A percentile compares a stretch with the other conserved stretches of the same genome.
These are phyloP conservation scores for Xylariaceae sp. DNA, from an alignment of 2,329 filamentous ascomycete species.

Conservation along the genomic window DNA sequence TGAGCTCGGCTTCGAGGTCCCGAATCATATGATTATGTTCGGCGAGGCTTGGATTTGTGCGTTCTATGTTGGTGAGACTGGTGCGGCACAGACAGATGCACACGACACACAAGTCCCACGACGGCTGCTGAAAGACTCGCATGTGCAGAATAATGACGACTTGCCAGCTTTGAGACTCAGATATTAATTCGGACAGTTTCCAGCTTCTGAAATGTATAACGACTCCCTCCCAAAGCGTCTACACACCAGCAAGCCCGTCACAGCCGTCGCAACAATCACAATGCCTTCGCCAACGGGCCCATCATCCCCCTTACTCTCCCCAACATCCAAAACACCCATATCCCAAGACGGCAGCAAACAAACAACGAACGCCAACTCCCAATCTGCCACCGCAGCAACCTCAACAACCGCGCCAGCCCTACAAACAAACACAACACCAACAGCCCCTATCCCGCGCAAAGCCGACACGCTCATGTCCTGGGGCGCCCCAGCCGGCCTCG, in stretches of 20 bases:
- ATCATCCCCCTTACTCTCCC: slow-evolving; percentile 4
- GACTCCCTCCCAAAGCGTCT: background rate
- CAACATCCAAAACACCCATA: background rate
- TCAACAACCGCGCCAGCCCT: slow-evolving; percentile 6
- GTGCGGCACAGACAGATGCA: too few species aligned
- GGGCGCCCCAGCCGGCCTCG: slow-evolving; percentile 37
- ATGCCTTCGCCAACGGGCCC: slow-evolving; percentile 2
- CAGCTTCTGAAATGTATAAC: too few species aligned
- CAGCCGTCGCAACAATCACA: background rate
- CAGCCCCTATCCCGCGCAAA: slow-evolving; percentile 17
- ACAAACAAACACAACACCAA: slow-evolving; percentile 12
- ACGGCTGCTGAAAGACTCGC: too few species aligned
- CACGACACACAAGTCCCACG: too few species aligned
- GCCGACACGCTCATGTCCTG: slow-evolving; percentile 34
- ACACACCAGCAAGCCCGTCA: background rate
- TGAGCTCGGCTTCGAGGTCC: too few species aligned
- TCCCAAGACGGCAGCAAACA: background rate
- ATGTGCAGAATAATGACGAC: too few species aligned
- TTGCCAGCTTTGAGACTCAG: too few species aligned
- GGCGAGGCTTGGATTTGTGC: too few species aligned
- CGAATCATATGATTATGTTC: too few species aligned
- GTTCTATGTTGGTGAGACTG: too few species aligned
- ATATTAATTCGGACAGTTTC: too few species aligned
- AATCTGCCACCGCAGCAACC: background rate
- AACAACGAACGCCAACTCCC: background rate